A percentile compares a stretch with the other conserved stretches of the same genome.
Evolutionary conservation across 208 protist species (phyloP).

Genomic region (Trypanosoma cruzi): DNA sequence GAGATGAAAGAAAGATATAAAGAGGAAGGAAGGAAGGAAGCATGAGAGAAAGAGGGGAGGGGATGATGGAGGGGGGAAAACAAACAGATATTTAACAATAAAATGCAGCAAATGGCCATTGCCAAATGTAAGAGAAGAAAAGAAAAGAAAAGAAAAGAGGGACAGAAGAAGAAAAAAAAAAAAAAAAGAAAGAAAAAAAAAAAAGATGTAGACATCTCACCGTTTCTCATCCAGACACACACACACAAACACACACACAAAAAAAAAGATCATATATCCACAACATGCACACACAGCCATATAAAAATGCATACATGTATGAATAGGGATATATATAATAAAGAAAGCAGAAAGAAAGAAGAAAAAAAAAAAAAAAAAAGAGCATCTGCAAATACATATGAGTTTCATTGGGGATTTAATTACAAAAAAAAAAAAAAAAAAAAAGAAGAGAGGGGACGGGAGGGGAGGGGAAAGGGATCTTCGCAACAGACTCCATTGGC

Average conservation of each 20-base stretch:
- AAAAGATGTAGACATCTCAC: not conserved
- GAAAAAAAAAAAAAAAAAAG: constrained; percentile 24
- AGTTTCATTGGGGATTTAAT: no score
- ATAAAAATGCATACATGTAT: no score
- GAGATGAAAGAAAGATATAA: no score
- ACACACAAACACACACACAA: no score
- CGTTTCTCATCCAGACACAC: no score
- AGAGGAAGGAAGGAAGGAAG: no score
- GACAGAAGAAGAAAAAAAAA: not conserved
- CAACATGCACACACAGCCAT: no score
- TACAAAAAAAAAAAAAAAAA: constrained; percentile 22
- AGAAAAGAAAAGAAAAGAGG: not conserved
- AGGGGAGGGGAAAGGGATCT: no score
- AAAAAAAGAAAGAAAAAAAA: not conserved
- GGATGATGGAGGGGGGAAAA: not conserved
- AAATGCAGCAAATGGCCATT: not conserved
- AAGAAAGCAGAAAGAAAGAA: constrained; percentile 24
- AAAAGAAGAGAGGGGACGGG: constrained; percentile 12
- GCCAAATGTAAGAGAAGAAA: not conserved
- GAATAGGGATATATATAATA: not conserved
- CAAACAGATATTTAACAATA: not conserved
- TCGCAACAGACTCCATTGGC: not conserved
- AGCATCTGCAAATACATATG: no score
- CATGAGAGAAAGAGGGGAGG: no score
- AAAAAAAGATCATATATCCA: constrained; percentile 25